Evolutionary conservation across 2,329 filamentous ascomycete genomes (phyloP), one percentile per base, ranked within the genome.

Genomic region (Alternaria triticina): DNA sequence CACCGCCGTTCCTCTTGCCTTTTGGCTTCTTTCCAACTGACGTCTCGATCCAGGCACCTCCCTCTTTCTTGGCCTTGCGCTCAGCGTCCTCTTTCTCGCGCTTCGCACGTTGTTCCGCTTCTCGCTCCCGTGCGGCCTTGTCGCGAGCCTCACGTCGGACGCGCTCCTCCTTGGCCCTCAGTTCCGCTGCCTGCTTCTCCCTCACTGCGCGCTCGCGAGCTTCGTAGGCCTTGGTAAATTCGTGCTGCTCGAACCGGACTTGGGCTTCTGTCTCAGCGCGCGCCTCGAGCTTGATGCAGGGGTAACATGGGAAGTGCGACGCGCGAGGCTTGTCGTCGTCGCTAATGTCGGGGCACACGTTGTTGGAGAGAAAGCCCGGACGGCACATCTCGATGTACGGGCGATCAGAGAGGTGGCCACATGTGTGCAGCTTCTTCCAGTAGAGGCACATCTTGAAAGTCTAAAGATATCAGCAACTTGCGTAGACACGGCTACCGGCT

Each of bases 371-470:
- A 54, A 66, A 61, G 50, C 71, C 70, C 1, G 66, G 28, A 6
- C 65, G 66, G 62, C 72, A 74, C 70, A 71, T 66, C 36, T 72
- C 69, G 57, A 74, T 61, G 61, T 74, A 72, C 3, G 65, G 67
- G 3, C 71, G 67, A 51, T 70, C 70, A 1, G 62, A 66, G 54
- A 54, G 40, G 63, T 73, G 66, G 4, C 47, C 57, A 61, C 72
- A 74, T 4, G 69, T 72, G 54, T 74, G 70, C 8, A 56, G 44
- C 33, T 74, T 74, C 46, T 66, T 73, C 70, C 71, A 73, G 66
- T 73, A 74, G 22, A 58, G 59, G 56, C 72, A 74, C 72, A 74
- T 74, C 44, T 7, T 66, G 52, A 40, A 25, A 25, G 23, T 8
- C 23, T 25, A 25, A 25, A 25, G 8, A 25, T 25, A 8, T 25